Percentiles rank a stretch among this genome's conserved stretches.
Conservation (phyloP, 768 basidiomycete species). For the Mycena kentingensis region DNA sequence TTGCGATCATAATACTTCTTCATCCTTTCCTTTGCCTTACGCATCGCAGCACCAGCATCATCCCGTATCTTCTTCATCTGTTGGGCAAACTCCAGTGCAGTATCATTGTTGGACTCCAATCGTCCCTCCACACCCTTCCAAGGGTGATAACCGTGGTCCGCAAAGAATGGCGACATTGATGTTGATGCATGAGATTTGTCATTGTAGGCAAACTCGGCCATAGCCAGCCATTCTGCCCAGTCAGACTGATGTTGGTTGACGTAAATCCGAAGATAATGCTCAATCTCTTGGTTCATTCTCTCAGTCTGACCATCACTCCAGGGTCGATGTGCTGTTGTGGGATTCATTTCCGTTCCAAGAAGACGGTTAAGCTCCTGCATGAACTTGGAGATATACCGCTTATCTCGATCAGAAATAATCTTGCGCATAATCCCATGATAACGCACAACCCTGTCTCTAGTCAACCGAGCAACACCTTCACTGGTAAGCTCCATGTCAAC, state of each 20-base stretch:
- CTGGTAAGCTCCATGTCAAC: slow-evolving; percentile 15
- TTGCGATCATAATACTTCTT: too few species aligned
- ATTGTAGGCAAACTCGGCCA: slow-evolving; percentile 39
- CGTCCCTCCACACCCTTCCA: slow-evolving; percentile 6
- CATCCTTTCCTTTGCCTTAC: slow-evolving; percentile 28
- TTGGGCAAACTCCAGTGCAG: slow-evolving; percentile 19
- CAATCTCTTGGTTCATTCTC: too few species aligned
- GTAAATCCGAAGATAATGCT: too few species aligned
- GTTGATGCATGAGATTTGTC: slow-evolving; percentile 31
- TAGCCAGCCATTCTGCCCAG: slow-evolving; percentile 35
- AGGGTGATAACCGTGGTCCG: slow-evolving; percentile 27
- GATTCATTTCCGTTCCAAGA: slow-evolving; percentile 31
- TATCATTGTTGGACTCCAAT: slow-evolving; percentile 4
- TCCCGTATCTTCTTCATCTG: slow-evolving; percentile 22
- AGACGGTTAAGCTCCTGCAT: slow-evolving; percentile 29
- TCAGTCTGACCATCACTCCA: slow-evolving; percentile 46
- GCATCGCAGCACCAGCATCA: slow-evolving; percentile 1
- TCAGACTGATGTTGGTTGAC: slow-evolving; percentile 34
- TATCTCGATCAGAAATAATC: neutral
- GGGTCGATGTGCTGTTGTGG: slow-evolving; percentile 43
- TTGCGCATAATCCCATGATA: slow-evolving; percentile 26
- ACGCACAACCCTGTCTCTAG: slow-evolving; percentile 21
- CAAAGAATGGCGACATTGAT: slow-evolving; percentile 33
- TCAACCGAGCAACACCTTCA: slow-evolving; percentile 24
- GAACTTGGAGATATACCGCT: slow-evolving; percentile 27